Percentiles rank a stretch among this genome's conserved stretches.
Evolutionary conservation across 2,329 filamentous ascomycete genomes (phyloP).

Genomic region (Trichoderma atrobrunneum): DNA sequence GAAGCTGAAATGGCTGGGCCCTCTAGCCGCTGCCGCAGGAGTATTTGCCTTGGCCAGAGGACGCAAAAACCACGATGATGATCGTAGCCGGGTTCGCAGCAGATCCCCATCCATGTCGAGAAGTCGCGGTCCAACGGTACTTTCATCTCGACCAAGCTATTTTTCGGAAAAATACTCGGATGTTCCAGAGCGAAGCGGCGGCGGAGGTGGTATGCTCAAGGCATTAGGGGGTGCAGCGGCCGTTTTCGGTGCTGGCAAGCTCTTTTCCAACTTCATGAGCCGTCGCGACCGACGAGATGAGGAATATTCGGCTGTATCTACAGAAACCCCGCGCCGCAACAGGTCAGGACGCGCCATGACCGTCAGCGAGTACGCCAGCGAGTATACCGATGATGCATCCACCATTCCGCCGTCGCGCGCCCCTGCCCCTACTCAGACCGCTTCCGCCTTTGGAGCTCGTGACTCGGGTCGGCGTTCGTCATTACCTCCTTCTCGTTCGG

Average conservation of each 20-base stretch:
- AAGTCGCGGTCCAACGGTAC: conserved; percentile 46
- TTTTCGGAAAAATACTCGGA: conserved; percentile 65
- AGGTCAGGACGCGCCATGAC: conserved; percentile 39
- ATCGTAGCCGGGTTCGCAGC: conserved; percentile 42
- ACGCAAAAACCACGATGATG: conserved; percentile 40
- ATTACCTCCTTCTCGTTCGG: conserved; percentile 45
- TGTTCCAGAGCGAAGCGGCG: conserved; percentile 35
- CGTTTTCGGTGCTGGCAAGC: conserved; percentile 58
- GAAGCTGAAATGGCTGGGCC: conserved; percentile 48
- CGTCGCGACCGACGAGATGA: conserved; percentile 54
- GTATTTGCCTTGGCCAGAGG: conserved; percentile 46
- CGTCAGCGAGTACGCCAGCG: conserved; percentile 51
- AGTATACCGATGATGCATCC: conserved; percentile 44
- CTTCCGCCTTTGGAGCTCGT: conserved; percentile 43
- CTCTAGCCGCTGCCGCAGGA: conserved; percentile 52
- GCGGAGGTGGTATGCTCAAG: conserved; percentile 56
- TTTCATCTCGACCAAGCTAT: conserved; percentile 56
- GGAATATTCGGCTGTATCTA: conserved; percentile 61
- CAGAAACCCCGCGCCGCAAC: conserved; percentile 56
- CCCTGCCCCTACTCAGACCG: conserved; percentile 43
- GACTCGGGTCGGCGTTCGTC: conserved; percentile 40
- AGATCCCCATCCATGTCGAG: conserved; percentile 37
- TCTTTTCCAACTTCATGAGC: conserved; percentile 59
- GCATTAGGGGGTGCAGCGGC: conserved; percentile 60
- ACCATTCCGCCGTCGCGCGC: conserved; percentile 48